Evolutionary conservation across 2,329 filamentous ascomycete genomes (phyloP), one percentile per base, ranked within the genome.

Genomic region (Zymoseptoria passerinii): DNA sequence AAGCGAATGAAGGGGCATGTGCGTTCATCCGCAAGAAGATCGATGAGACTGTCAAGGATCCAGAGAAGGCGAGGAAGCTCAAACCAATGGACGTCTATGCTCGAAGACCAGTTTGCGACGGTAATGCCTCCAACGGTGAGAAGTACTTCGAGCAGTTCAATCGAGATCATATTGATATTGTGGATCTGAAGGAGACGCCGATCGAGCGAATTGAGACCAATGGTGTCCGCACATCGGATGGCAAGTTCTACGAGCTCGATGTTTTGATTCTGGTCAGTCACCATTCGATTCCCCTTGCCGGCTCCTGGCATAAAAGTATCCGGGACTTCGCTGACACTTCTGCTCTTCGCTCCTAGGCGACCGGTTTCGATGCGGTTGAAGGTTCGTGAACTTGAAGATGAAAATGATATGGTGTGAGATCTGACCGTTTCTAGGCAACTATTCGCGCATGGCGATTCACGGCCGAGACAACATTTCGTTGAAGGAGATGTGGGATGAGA

Each of bases 1-100:
- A 79, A 13, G 79, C 79, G 2, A 85, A 84, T 65, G 67, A 75
- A n/a, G 74, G 77, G 55, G 73, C 76, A 0, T 85, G 84, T 65
- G 71, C 78, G 2, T 84, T 83, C 67, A 84, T 82, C 79, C 73
- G 73, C 2, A 74, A 75, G 59, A 82, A 82, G 68, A 77, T 77
- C 0, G 75, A 80, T 0, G 72, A 70, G 8, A 76, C 81, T 1
- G 76, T 85, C 44, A 69, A 72, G 0, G 80, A 84, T 56, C 75
- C 81, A 0, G 68, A 68, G 23, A 75, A 76, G 59, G 70, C 76
- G 18, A 78, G 82, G n/a, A 63, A 83, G 2, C 72, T 85, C 8
- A 80, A 81, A 0, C 83, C 82, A 0, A 61, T 73, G 2, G 69
- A 80, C 50, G 77, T 76, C 68, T 81, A 78, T 0, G 79, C 83